Base-by-base conservation (phyloP, 306 rosid species). In the Ormosia semicastrata region DNA sequence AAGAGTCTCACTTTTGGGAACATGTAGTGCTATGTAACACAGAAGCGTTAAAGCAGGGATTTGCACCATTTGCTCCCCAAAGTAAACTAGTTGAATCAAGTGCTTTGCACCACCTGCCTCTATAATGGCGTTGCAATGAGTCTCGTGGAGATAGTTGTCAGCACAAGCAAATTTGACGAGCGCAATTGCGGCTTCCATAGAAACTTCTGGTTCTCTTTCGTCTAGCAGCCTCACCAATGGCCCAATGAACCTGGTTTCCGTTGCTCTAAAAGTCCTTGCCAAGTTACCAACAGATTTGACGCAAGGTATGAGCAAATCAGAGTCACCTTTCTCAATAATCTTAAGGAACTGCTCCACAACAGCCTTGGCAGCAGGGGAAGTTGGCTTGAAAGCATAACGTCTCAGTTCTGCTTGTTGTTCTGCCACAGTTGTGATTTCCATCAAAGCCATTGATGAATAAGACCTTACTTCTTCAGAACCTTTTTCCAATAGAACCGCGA, bases 81-180 rank as follows among this genome's bases (percentile, higher is more conserved):
- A 93, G 65, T 91, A 93, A 12, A 85, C 91, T 3, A 90, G 56
- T 44, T 93, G 98, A 60, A 93, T 86, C 7, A 93, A 66, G 30
- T 90, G 91, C 89, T 91, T 90, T 2, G 93, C 86, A 3, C 98
- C 98, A 10, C 89, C 94, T 3, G 89, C 90, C 2, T 83, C 86
- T 43, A 91, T 91, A 18, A 93, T 89, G n/a, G 97, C 94, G 77
- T 86, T 93, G 83, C 98, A 90, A 24, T 93, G 97, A 57, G 81
- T 89, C 54, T 87, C 87, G 8, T 93, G 94, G 7, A 93, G 92
- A 14, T 86, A 93, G 67, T 93, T 93, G 0, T 91, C 93, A 0
- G 93, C 15, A 57, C 92, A 86, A 0, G 98, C 96, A 57, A 93
- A 93, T 52, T 91, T 93, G 73, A 52, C 85, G 0, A 93, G 90